Evolutionary conservation across 2,329 filamentous ascomycete species (phyloP).

Genomic region (Aspergillus fumigatiaffinis): DNA sequence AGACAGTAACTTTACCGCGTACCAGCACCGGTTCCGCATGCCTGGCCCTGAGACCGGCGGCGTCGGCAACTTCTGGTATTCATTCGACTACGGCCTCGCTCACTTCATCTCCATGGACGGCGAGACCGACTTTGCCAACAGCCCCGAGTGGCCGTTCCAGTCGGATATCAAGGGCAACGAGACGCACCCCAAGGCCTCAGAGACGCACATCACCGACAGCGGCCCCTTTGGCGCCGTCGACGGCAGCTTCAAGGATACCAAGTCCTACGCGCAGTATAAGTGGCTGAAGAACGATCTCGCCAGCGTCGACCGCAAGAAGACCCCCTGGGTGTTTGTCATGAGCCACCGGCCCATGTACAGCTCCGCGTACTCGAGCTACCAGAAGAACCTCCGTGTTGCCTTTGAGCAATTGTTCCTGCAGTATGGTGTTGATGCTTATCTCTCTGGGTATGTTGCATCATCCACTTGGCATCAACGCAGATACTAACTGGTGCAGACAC

Average conservation of each 20-base stretch:
- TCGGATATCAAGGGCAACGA: constrained; percentile 42
- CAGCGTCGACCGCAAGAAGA: constrained; percentile 44
- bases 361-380: constrained; percentile 43
- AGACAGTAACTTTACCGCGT: constrained; percentile 48
- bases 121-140: constrained; percentile 50
- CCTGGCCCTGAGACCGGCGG: constrained; percentile 47
- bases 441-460: constrained; percentile 37
- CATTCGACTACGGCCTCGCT: constrained; percentile 52
- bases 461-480: too few relatives aligned
- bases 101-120: constrained; percentile 49
- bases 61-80: constrained; percentile 53
- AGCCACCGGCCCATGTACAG: constrained; percentile 50
- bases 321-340: constrained; percentile 50
- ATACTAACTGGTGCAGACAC: constrained; percentile 27
- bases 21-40: constrained; percentile 51
- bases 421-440: constrained; percentile 46
- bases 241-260: constrained; percentile 38
- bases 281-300: constrained; percentile 47
- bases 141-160: constrained; percentile 45
- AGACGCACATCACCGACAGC: constrained; percentile 47
- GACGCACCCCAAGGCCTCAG: constrained; percentile 35
- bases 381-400: constrained; percentile 42
- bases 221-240: constrained; percentile 48
- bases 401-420: constrained; percentile 46
- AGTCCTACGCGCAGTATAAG: constrained; percentile 45